Evolutionary conservation across 768 basidiomycete species (phyloP).

Genomic region (Lentinula sp.): DNA sequence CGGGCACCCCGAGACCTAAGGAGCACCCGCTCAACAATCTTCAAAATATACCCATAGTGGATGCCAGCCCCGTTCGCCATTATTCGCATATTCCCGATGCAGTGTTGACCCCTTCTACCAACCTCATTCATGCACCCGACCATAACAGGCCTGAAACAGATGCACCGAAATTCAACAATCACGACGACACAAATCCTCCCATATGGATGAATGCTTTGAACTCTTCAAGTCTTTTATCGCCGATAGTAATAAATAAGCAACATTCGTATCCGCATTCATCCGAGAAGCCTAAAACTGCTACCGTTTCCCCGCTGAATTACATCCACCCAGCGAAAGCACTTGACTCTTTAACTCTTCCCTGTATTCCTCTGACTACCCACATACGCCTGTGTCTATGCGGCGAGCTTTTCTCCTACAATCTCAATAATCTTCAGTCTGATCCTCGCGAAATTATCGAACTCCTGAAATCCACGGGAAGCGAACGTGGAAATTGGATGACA

Average conservation of each 20-base stretch:
- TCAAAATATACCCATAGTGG: not conserved
- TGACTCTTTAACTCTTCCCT: constrained; percentile 1
- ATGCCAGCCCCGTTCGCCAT: not conserved
- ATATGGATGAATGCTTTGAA: not conserved
- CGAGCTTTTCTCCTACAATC: constrained; percentile 35
- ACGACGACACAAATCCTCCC: not conserved
- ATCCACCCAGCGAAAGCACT: constrained; percentile 7
- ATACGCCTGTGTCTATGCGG: constrained; percentile 32
- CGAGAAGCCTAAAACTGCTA: not conserved
- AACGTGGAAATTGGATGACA: constrained; percentile 51
- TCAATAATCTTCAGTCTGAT: constrained; percentile 36
- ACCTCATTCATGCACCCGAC: not conserved
- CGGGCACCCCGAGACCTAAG: not conserved
- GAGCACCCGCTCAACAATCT: not conserved
- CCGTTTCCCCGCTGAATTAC: not conserved
- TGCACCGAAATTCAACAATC: not conserved
- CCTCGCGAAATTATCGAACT: constrained; percentile 39
- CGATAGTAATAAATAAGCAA: not conserved
- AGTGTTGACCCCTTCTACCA: not conserved
- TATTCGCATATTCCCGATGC: not conserved
- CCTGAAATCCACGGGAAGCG: constrained; percentile 36
- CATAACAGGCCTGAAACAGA: not conserved
- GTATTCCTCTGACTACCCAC: constrained; percentile 17
- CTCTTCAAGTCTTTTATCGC: not conserved
- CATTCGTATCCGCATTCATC: not conserved